These are phyloP conservation scores for Uronychia setigera DNA, from an alignment of 73 alveolate genomes.

Conservation along the genomic window DNA sequence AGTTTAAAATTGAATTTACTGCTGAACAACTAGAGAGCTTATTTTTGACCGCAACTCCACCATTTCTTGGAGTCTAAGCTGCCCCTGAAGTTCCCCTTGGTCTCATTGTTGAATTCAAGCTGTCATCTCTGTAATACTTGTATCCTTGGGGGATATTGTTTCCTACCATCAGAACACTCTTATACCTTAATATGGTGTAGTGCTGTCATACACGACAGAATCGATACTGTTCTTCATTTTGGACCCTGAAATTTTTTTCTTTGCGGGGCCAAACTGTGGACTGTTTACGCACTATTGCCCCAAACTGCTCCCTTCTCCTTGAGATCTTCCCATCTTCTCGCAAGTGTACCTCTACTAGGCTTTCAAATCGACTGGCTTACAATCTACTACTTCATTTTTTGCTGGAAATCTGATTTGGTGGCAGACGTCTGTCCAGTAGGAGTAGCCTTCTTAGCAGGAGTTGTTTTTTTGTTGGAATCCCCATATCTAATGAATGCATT, in stretches of 20 bases:
- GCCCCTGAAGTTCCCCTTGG: background rate
- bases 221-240: background rate
- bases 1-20: background rate
- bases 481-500: no score
- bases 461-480: no score
- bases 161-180: no score
- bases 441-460: background rate
- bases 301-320: background rate
- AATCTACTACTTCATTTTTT: background rate
- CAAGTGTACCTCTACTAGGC: background rate
- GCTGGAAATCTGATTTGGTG: background rate
- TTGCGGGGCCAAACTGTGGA: background rate
- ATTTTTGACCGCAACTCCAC: background rate
- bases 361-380: background rate
- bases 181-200: background rate
- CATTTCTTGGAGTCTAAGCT: background rate
- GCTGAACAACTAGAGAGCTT: background rate
- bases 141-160: no score
- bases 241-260: background rate
- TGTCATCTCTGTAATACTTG: background rate
- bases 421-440: background rate
- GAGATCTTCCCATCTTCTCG: background rate
- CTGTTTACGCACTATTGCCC: constrained; percentile 4
- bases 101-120: background rate
- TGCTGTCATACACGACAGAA: background rate